Evolutionary conservation across 805 yeast genomes (phyloP).

Genomic region (Saccharomyces eubayanus): DNA sequence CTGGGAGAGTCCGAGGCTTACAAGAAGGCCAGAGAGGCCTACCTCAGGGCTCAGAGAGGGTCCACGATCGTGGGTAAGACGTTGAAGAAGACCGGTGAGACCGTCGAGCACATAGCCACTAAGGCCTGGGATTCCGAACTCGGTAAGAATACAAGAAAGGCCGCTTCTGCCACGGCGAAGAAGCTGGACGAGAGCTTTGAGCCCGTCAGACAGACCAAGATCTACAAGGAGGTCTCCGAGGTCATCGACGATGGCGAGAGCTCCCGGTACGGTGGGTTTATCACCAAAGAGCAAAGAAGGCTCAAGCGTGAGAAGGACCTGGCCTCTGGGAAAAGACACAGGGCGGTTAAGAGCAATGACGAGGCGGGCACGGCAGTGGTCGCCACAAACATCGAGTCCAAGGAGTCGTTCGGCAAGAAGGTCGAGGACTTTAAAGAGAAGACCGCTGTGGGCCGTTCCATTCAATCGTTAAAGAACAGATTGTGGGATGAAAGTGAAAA

Average conservation of each 20-base stretch:
- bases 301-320: constrained; percentile 58
- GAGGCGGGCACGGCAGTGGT: constrained; percentile 78
- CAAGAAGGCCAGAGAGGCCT: constrained; percentile 87
- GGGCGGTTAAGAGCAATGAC: constrained; percentile 66
- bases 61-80: constrained; percentile 64
- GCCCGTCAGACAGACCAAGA: constrained; percentile 85
- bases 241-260: constrained; percentile 90
- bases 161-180: constrained; percentile 75
- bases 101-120: constrained; percentile 79
- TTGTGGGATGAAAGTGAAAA: constrained; percentile 90
- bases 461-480: constrained; percentile 53
- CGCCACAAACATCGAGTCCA: constrained; percentile 69
- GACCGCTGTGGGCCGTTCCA: constrained; percentile 58
- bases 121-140: constrained; percentile 96
- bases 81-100: constrained; percentile 84
- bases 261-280: constrained; percentile 85
- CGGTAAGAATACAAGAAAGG: constrained; percentile 79
- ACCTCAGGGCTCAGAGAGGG: constrained; percentile 70
- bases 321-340: constrained; percentile 50
- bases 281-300: constrained; percentile 73
- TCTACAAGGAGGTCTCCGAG: constrained; percentile 80
- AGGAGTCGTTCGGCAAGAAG: constrained; percentile 57
- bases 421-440: constrained; percentile 60
- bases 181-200: constrained; percentile 78
- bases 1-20: constrained; percentile 91